These are phyloP conservation scores for Pseudognaphalium luteoalbum DNA, from an alignment of 129 eudicot genomes.

Conservation along the genomic window DNA sequence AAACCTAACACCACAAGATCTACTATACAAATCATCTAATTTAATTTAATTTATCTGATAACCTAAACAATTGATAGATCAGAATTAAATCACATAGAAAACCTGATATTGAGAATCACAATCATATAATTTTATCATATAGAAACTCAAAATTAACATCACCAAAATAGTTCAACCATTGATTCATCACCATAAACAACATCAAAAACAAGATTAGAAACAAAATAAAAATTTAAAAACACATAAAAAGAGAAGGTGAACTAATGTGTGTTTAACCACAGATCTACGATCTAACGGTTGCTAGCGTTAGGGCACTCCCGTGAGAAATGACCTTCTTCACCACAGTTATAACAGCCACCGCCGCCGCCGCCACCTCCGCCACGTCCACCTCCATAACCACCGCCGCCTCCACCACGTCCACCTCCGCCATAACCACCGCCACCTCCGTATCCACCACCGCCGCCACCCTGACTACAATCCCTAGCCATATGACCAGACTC, in stretches of 20 bases:
- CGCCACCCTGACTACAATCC: slow-evolving; percentile 48
- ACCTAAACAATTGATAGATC: not conserved
- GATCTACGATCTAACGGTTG: slow-evolving; percentile 30
- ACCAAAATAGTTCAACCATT: not conserved
- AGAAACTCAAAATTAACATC: not conserved
- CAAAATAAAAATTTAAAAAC: not conserved
- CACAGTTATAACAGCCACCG: slow-evolving; percentile 61
- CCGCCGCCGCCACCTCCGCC: slow-evolving; percentile 53
- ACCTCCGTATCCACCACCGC: slow-evolving; percentile 39
- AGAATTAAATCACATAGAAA: not conserved
- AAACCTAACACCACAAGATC: too few relatives aligned
- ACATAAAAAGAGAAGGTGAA: not conserved
- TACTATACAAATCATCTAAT: too few relatives aligned
- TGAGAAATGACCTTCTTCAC: slow-evolving; percentile 65
- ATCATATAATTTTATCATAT: too few relatives aligned
- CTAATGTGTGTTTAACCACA: not conserved
- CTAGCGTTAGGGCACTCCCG: slow-evolving; percentile 63
- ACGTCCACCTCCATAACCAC: slow-evolving; percentile 35
- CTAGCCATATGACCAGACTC: slow-evolving; percentile 46
- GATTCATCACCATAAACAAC: not conserved
- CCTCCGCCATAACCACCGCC: slow-evolving; percentile 46
- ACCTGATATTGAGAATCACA: not conserved
- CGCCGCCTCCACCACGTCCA: slow-evolving; percentile 39
- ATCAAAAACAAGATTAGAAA: not conserved
- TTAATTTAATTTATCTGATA: too few relatives aligned